These are phyloP conservation scores for Rhodamnia rubescens DNA, from an alignment of 345 rosid genomes.

Conservation along the genomic window DNA sequence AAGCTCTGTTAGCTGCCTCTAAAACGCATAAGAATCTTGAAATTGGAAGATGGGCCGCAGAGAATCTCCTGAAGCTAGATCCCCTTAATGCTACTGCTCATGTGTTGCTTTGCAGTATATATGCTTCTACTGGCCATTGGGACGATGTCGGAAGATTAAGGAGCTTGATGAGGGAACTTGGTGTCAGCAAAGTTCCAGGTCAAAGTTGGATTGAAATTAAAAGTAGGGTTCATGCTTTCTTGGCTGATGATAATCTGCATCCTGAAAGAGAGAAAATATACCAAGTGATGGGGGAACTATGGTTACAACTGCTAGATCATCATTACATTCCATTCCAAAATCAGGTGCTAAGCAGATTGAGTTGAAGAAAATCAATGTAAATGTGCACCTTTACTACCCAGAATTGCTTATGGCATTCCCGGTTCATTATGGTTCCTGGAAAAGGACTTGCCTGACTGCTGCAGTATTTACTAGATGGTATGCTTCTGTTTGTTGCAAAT, in stretches of 20 bases:
- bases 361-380: not conserved
- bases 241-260: slow-evolving; percentile 54
- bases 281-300: slow-evolving; percentile 23
- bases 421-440: not conserved
- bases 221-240: slow-evolving; percentile 36
- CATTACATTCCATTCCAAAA: slow-evolving; percentile 12
- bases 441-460: not conserved
- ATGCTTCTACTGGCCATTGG: slow-evolving; percentile 53
- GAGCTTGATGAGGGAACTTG: slow-evolving; percentile 40
- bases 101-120: slow-evolving; percentile 49
- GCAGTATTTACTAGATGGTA: not conserved
- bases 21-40: slow-evolving; percentile 49
- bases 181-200: slow-evolving; percentile 54
- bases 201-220: slow-evolving; percentile 73
- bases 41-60: slow-evolving; percentile 51
- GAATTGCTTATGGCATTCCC: not conserved
- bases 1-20: slow-evolving; percentile 67
- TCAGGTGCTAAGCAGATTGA: not conserved
- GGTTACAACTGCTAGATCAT: slow-evolving; percentile 34
- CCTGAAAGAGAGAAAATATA: slow-evolving; percentile 46
- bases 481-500: not conserved
- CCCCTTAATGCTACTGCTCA: slow-evolving; percentile 53
- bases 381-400: not conserved
- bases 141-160: slow-evolving; percentile 46
- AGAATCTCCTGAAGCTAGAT: slow-evolving; percentile 50